Conservation (phyloP, 2,329 filamentous ascomycete genomes). For the Xylaria sp. region DNA sequence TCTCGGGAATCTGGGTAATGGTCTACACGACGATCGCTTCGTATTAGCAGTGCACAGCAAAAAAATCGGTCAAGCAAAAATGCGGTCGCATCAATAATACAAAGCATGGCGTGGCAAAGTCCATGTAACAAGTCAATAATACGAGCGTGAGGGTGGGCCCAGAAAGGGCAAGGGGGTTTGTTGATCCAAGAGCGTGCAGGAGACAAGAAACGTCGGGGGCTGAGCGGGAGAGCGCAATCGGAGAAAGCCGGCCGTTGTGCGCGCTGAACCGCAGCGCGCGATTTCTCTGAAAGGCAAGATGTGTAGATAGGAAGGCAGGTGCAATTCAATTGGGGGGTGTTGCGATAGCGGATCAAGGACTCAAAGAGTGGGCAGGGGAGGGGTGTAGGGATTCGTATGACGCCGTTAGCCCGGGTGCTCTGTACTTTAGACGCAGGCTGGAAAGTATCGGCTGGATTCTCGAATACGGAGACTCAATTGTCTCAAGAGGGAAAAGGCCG, state of each 20-base stretch:
- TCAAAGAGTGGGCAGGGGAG: background rate
- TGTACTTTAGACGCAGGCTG: constrained; percentile 2
- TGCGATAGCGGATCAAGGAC: background rate
- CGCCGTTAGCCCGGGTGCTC: background rate
- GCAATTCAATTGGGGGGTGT: no score
- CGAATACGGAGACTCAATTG: constrained; percentile 1
- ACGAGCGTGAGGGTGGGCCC: background rate
- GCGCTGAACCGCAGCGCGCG: background rate
- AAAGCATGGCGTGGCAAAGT: background rate
- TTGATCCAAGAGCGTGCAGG: background rate
- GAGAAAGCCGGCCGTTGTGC: background rate
- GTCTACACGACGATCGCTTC: constrained; percentile 36
- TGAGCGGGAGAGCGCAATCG: background rate
- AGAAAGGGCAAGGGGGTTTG: background rate
- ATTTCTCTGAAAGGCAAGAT: background rate
- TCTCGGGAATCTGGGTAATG: constrained; percentile 40
- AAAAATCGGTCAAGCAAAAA: constrained; percentile 6
- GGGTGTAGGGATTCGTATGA: constrained; percentile 1
- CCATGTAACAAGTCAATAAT: background rate
- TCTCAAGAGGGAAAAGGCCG: constrained; percentile 4
- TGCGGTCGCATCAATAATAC: background rate
- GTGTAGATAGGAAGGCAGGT: no score
- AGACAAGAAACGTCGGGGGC: background rate
- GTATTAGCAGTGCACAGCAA: constrained; percentile 15
- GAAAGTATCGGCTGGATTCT: constrained; percentile 6